Percentiles rank a stretch among this genome's conserved stretches.
These are phyloP conservation scores for Diaporthe sp. DNA, from an alignment of 2,329 filamentous ascomycete genomes.

Conservation along the genomic window DNA sequence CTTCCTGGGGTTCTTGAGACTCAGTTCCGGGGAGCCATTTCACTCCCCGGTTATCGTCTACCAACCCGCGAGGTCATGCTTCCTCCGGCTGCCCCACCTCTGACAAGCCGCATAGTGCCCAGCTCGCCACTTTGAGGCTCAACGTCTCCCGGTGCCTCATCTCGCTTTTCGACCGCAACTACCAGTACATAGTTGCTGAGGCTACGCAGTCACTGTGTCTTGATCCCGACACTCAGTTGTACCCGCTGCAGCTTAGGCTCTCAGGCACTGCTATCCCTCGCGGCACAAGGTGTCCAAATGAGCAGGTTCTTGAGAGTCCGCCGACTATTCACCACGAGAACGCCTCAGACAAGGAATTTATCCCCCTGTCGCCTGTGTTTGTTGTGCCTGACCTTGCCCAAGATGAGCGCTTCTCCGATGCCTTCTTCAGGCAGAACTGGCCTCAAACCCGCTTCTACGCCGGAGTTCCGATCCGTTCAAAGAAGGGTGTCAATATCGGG, in stretches of 20 bases:
- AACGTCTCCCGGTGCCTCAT: constrained; percentile 53
- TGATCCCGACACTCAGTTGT: background rate
- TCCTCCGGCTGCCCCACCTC: background rate
- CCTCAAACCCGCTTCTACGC: constrained; percentile 35
- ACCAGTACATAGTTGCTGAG: constrained; percentile 39
- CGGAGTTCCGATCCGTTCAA: constrained; percentile 36
- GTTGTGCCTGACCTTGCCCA: constrained; percentile 35
- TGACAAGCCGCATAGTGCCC: constrained; percentile 49
- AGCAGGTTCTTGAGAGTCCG: constrained; percentile 21
- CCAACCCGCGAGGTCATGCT: background rate
- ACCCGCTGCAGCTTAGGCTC: constrained; percentile 1
- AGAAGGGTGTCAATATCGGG: constrained; percentile 37
- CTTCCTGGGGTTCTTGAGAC: no score
- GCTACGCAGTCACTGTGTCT: constrained; percentile 21
- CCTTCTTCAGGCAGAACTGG: background rate
- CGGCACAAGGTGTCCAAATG: background rate
- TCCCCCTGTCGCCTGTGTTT: constrained; percentile 7
- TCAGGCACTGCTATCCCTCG: constrained; percentile 33
- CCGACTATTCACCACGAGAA: background rate
- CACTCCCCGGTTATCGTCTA: background rate
- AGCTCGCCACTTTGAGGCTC: constrained; percentile 61
- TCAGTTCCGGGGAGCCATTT: background rate
- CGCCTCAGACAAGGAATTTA: background rate
- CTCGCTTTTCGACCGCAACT: constrained; percentile 36
- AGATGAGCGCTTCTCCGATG: constrained; percentile 27